Base-by-base conservation (phyloP, 2,329 filamentous ascomycete genomes). In the Rhynchosporium agropyri region DNA sequence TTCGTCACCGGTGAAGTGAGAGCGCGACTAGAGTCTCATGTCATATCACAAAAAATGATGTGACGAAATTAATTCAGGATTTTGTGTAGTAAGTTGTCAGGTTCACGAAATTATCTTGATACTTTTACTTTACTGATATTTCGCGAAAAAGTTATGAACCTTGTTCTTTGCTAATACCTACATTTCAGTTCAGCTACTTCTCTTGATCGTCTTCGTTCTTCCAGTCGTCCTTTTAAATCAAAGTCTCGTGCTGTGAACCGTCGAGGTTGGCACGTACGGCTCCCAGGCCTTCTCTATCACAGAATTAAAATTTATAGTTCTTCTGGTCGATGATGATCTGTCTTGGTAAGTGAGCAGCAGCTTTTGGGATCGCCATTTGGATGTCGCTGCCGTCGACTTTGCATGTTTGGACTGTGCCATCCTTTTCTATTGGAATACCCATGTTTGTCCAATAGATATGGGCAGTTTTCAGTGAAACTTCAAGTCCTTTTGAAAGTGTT, bases 381-480 rank as follows among this genome's bases (percentile, higher is more conserved):
- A 80, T 68, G 51, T 82, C 73, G 10, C 66, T 76, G 0, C 85
- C 84, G 58, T 84, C 80, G 1, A 83, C 70, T n/a, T 64, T 48
- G 43, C 61, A 68, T 56, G 74, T 74, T 45, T 68, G 67, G 20
- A 71, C 60, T 13, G 36, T 59, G 15, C 63, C 60, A 1, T 54
- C 64, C 54, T 49, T 69, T 65, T 15, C 48, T 29, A 3, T 31
- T 29, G 0, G 76, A 76, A 2, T 70, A 54, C 0, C 81, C 81
- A 83, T 83, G 67, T 75, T 77, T 3, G 80, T 81, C 80, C 80
- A 83, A 68, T 80, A 83, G 26, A 83, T 74, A 40, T 76, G 75
- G 2, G 72, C 71, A 0, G 65, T 69, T 0, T 66, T 54, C 0
- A 65, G 56, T 20, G 75, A 75, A 3, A 80, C 70, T 15, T 76